Conservation (phyloP, 345 rosid species). For the Bruguiera gymnorhiza region DNA sequence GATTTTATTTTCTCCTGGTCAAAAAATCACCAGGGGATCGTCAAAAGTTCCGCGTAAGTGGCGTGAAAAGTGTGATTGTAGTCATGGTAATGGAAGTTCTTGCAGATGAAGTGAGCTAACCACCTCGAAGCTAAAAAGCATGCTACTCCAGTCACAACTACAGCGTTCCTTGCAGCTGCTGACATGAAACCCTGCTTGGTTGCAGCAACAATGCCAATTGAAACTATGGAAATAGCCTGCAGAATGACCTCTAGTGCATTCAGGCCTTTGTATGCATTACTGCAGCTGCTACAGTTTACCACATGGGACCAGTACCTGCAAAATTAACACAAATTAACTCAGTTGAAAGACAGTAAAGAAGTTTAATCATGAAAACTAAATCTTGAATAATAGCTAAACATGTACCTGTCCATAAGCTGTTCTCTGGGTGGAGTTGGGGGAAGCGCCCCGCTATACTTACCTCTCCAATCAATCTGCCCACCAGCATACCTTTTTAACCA, state of each 20-base stretch:
- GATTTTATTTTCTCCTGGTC: no score
- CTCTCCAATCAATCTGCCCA: slow-evolving; percentile 69
- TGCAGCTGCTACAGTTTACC: slow-evolving; percentile 85
- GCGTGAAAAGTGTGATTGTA: slow-evolving; percentile 62
- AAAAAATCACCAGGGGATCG: no score
- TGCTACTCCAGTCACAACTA: slow-evolving; percentile 47
- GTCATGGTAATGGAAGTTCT: slow-evolving; percentile 71
- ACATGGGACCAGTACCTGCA: slow-evolving; percentile 81
- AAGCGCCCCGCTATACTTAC: slow-evolving; percentile 53
- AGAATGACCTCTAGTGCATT: slow-evolving; percentile 51
- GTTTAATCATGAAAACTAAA: no score
- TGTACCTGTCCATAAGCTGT: slow-evolving; percentile 76
- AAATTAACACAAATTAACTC: neutral
- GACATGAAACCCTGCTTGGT: slow-evolving; percentile 45
- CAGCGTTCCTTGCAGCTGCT: slow-evolving; percentile 31
- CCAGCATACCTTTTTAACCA: slow-evolving; percentile 72
- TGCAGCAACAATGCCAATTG: slow-evolving; percentile 56
- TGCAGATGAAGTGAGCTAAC: slow-evolving; percentile 72
- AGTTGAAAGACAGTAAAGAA: no score
- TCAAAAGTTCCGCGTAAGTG: no score
- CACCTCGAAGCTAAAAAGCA: slow-evolving; percentile 78
- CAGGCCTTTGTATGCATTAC: slow-evolving; percentile 55
- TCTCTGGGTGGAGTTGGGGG: slow-evolving; percentile 75
- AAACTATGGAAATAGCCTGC: slow-evolving; percentile 50
- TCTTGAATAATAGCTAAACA: no score